These are phyloP conservation scores for Pseudofabraea citricarpa DNA, from an alignment of 2,329 filamentous ascomycete species.

Conservation along the genomic window DNA sequence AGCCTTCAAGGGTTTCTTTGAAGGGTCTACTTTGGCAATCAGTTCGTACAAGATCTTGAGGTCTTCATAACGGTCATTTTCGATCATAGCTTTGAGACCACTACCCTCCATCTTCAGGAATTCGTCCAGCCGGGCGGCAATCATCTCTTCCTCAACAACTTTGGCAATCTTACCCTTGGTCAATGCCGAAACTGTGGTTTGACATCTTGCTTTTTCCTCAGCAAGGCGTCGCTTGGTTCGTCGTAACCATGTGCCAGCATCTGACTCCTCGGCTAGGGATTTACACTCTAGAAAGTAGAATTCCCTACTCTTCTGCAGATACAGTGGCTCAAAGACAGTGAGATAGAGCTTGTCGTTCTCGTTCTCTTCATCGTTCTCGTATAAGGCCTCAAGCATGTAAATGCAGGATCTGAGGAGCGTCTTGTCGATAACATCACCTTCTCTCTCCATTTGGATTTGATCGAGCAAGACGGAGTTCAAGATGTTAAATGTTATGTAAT, in stretches of 20 bases:
- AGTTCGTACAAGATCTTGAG: conserved; percentile 77
- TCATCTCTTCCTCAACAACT: conserved; percentile 78
- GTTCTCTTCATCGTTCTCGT: conserved; percentile 73
- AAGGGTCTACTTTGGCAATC: conserved; percentile 69
- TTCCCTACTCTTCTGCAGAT: conserved; percentile 61
- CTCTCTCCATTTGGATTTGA: conserved; percentile 86
- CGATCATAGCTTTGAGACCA: conserved; percentile 84
- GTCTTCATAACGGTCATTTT: conserved; percentile 78
- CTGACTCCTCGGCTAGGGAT: conserved; percentile 67
- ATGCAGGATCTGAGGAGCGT: conserved; percentile 76
- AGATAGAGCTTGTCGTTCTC: conserved; percentile 80
- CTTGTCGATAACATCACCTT: conserved; percentile 84
- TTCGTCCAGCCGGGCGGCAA: conserved; percentile 70
- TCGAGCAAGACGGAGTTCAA: conserved; percentile 81
- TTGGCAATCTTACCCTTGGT: conserved; percentile 69
- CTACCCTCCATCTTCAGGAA: conserved; percentile 81
- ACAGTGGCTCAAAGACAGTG: conserved; percentile 74
- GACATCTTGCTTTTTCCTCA: conserved; percentile 80
- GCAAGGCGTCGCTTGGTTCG: conserved; percentile 68
- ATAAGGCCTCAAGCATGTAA: conserved; percentile 85
- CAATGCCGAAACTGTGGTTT: conserved; percentile 70
- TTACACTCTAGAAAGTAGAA: conserved; percentile 79
- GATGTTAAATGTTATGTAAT: conserved; percentile 61
- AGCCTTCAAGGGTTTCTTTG: conserved; percentile 64
- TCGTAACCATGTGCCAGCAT: conserved; percentile 77